Base-by-base conservation (phyloP, 2,329 filamentous ascomycete species). In the Paraconiothyrium brasiliense region DNA sequence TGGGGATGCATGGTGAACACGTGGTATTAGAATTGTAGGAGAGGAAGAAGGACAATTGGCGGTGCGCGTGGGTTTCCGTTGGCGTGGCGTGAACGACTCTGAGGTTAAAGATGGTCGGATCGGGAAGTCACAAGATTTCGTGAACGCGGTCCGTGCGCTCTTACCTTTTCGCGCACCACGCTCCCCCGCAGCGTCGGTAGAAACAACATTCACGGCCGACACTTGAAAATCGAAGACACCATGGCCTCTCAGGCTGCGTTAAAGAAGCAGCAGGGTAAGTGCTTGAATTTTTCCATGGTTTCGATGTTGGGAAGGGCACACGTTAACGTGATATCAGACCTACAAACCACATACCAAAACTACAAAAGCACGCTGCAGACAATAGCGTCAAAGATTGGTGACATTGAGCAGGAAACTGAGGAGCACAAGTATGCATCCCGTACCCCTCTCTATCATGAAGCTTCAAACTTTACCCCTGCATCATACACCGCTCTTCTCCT, bases 341-440 rank as follows among this genome's bases (percentile, higher is more conserved):
- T 95, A 68, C 92, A 95, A 81, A 82, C 85, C 54, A 91, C 92
- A 71, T 95, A 95, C 78, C 87, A 87, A 68, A 92, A 89, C 80
- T 94, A 86, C 84, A 90, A 90, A 74, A 89, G 86, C 73, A 88
- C 84, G 37, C 87, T 99, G 61, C 94, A 98, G 81, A 92, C 95
- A 76, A 89, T 99, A 73, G 95, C 95, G 34, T 90, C 93, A 75
- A 98, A 97, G 80, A 97, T 99, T 71, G 95, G 95, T 44, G 94
- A 98, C 76, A 94, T 99, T 59, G 95, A 99, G 82, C 93, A 97
- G 78, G 95, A 98, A 79, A 90, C 92, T 22, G 95, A 99, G 80
- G 95, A 99, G 79, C 95, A 99, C 85, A 98, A 97, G 95, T 98
- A 82, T 54, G 54, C 47, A 41, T 37, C 27, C 27, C 41, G 16